Evolutionary conservation across 345 rosid species (phyloP).

Genomic region (Cardiospermum halicacabum): DNA sequence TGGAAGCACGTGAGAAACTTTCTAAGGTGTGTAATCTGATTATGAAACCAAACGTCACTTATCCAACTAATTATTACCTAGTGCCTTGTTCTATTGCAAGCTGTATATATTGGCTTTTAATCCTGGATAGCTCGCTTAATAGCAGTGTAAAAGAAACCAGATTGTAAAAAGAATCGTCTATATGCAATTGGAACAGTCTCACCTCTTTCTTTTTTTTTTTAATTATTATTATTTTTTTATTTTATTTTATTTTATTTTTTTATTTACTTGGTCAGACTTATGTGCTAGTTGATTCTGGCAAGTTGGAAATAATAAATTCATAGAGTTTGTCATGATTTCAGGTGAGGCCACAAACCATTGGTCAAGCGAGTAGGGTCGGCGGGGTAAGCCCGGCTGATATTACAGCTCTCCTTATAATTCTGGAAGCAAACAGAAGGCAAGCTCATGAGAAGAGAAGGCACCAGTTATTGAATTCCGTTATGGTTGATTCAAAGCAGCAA

Average conservation of each 20-base stretch:
- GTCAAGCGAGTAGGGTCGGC: constrained; percentile 93
- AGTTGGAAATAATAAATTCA: constrained; percentile 6
- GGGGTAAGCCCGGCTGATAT: constrained; percentile 97
- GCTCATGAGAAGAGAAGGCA: constrained; percentile 55
- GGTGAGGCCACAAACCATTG: constrained; percentile 89
- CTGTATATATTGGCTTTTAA: neutral
- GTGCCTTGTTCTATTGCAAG: neutral
- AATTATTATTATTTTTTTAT: no score
- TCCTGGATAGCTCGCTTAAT: neutral
- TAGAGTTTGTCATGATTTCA: constrained; percentile 32
- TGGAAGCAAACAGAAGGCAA: constrained; percentile 71
- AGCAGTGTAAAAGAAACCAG: neutral
- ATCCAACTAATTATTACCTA: neutral
- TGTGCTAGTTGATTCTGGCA: neutral
- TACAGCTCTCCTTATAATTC: constrained; percentile 78
- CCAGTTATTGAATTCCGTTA: constrained; percentile 33
- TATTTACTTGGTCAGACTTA: neutral
- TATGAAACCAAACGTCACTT: neutral
- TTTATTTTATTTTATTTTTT: no score
- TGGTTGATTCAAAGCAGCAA: constrained; percentile 26
- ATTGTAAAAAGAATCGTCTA: neutral
- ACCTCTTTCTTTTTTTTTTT: neutral
- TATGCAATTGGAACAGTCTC: neutral
- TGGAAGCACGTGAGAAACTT: constrained; percentile 91
- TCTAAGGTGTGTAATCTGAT: constrained; percentile 60